phyloP scores from a whole-genome alignment of 345 rosid species.

The Rhodomyrtus tomentosa region DNA sequence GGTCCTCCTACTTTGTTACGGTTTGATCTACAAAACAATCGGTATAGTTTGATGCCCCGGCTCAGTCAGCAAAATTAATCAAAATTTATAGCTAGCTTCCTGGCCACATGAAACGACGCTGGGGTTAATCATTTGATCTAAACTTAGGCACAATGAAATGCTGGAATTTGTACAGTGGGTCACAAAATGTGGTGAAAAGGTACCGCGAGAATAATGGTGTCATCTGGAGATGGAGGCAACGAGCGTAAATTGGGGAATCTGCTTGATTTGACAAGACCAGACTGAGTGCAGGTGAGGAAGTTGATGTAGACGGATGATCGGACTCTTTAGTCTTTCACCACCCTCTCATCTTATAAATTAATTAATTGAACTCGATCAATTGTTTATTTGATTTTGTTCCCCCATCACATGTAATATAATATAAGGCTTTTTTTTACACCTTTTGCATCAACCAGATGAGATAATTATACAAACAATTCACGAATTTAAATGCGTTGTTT shows the following conservation, averaged over 20 bases:
- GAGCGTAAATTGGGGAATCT: background rate
- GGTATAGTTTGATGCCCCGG: no score
- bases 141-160: background rate
- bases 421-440: background rate
- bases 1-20: no score
- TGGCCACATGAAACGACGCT: background rate
- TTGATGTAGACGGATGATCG: constrained; percentile 33
- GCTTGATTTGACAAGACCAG: constrained; percentile 39
- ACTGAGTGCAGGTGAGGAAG: constrained; percentile 21
- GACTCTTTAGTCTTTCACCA: constrained; percentile 29
- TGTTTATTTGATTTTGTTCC: background rate
- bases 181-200: background rate
- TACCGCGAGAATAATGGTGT: background rate
- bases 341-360: background rate
- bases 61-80: no score
- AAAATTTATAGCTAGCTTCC: background rate
- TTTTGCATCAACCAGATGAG: background rate
- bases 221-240: background rate
- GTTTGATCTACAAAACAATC: no score
- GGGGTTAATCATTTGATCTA: background rate
- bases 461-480: no score
- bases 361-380: background rate
- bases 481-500: no score
- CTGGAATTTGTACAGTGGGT: background rate
- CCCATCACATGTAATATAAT: background rate